Conservation (phyloP, 2,329 filamentous ascomycete species). For the Aspergillus cejpii region DNA sequence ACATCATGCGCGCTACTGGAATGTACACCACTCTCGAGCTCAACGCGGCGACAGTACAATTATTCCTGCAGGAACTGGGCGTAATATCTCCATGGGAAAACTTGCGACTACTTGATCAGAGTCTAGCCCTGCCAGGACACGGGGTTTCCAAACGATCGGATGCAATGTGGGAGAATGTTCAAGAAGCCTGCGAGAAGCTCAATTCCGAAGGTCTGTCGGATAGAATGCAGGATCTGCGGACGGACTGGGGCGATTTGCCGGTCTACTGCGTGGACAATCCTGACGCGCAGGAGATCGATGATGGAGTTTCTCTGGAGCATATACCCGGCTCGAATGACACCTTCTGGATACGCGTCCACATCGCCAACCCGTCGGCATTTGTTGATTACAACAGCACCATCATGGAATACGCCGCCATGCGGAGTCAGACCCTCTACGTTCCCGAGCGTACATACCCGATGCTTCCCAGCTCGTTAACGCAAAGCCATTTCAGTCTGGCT, state of each 20-base stretch:
- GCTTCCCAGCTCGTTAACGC: slow-evolving; percentile 47
- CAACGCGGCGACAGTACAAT: slow-evolving; percentile 35
- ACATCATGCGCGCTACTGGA: slow-evolving; percentile 51
- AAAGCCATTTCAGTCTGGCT: slow-evolving; percentile 50
- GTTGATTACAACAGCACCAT: slow-evolving; percentile 47
- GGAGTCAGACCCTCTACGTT: slow-evolving; percentile 48
- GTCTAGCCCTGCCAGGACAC: slow-evolving; percentile 48
- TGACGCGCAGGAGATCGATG: slow-evolving; percentile 54
- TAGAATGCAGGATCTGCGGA: slow-evolving; percentile 50
- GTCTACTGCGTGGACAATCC: slow-evolving; percentile 56
- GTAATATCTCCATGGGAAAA: slow-evolving; percentile 56
- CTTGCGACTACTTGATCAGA: slow-evolving; percentile 45
- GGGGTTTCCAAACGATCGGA: slow-evolving; percentile 28
- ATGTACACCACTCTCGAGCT: slow-evolving; percentile 47
- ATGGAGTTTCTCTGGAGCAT: slow-evolving; percentile 54
- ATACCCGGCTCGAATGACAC: slow-evolving; percentile 40
- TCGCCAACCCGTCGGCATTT: slow-evolving; percentile 60
- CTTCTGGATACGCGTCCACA: slow-evolving; percentile 57
- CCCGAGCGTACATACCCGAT: slow-evolving; percentile 53
- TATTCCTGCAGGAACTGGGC: slow-evolving; percentile 57
- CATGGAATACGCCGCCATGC: slow-evolving; percentile 50
- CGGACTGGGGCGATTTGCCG: slow-evolving; percentile 51
- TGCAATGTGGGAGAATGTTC: slow-evolving; percentile 26
- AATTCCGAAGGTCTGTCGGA: slow-evolving; percentile 40
- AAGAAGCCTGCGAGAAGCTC: slow-evolving; percentile 22